phyloP scores from a whole-genome alignment of 2,329 filamentous ascomycete species.

The Trichoderma oligosporum region DNA sequence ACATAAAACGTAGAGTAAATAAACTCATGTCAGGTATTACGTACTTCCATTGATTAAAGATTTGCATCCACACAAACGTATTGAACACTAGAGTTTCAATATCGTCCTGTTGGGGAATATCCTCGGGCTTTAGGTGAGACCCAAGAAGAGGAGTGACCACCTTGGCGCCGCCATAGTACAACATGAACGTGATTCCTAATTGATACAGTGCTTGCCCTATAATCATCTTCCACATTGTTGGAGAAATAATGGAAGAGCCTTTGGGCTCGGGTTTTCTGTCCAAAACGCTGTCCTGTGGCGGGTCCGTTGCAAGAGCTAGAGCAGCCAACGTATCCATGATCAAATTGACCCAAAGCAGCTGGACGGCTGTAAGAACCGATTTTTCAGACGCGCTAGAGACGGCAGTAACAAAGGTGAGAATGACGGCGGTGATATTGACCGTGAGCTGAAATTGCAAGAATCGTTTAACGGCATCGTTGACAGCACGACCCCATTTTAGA shows the following conservation, averaged over 20 bases:
- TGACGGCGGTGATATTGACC: constrained; percentile 87
- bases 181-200: constrained; percentile 70
- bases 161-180: constrained; percentile 68
- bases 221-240: constrained; percentile 99
- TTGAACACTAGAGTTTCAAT: constrained; percentile 89
- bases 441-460: constrained; percentile 76
- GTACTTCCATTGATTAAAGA: constrained; percentile 96
- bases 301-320: constrained; percentile 82
- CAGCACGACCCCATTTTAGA: constrained; percentile 73
- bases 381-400: constrained; percentile 65
- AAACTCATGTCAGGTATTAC: no score
- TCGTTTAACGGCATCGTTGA: constrained; percentile 74
- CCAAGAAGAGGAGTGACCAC: constrained; percentile 42
- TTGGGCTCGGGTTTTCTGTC: constrained; percentile 66
- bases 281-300: constrained; percentile 76
- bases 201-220: constrained; percentile 89
- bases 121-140: constrained; percentile 34
- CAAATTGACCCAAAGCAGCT: constrained; percentile 92
- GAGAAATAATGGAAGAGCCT: constrained; percentile 65
- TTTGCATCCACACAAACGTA: constrained; percentile 99
- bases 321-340: constrained; percentile 97
- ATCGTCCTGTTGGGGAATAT: constrained; percentile 39
- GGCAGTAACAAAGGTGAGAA: constrained; percentile 82
- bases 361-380: constrained; percentile 81
- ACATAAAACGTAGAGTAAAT: no score